Base-by-base conservation (phyloP, 2,329 filamentous ascomycete species). In the Penicillium oxalicum region DNA sequence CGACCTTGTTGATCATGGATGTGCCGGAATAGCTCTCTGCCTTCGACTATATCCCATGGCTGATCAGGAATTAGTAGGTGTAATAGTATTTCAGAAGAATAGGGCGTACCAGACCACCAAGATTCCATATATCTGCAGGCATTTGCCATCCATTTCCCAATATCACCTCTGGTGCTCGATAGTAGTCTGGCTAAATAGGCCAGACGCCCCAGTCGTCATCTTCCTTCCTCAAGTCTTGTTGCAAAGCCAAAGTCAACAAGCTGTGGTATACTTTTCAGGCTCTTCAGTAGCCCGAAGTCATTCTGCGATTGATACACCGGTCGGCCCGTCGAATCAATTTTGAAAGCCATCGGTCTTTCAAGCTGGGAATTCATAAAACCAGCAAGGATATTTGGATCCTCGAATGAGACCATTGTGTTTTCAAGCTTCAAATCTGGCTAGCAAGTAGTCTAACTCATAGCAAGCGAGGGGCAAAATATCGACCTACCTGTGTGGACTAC, bases 181-280 rank as follows among this genome's bases (percentile, higher is more conserved):
- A 73, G 44, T 65, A 56, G 44, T 70, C 66, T 49, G 68, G 67
- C 64, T 82, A 52, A 70, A 79, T 64, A 50, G 60, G 61, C 56
- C 54, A 64, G 47, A 65, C 50, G 25, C 61, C 62, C 68, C 71
- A 42, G 28, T 42, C 61, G 67, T 80, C 56, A 53, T 70, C 58
- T 62, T 63, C 59, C 45, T 68, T 32, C 59, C 45, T 68, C 66
- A 46, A 62, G 66, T 60, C 56, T 63, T 45, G 52, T 63, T 58
- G 54, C 63, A 43, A 59, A 59, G 52, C 67, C 67, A 59, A 72
- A 70, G 54, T 72, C 68, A 42, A 65, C 61, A 51, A 68, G 49
- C 52, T 65, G 53, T 40, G 60, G 59, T 55, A 65, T 61, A 54
- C 53, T 65, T 50, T 48, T 56, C 5, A 57, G 42, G 36, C 43